phyloP scores from a whole-genome alignment of 2,329 filamentous ascomycete species.

The Bipolaris cookei region DNA sequence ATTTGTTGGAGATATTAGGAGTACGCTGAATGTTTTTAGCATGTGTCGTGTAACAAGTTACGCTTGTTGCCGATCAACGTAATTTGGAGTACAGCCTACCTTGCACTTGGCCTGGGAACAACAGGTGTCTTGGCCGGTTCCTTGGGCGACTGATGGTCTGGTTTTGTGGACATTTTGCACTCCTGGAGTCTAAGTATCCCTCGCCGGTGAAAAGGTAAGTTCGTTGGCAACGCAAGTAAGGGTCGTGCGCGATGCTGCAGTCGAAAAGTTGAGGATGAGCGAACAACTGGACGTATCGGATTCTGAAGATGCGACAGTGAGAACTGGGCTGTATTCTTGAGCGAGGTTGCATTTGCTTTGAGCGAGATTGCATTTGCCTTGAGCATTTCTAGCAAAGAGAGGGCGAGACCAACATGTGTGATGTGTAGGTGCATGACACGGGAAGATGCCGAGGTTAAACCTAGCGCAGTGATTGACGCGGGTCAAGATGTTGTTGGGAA shows the following conservation, averaged over 20 bases:
- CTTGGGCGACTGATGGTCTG: slow-evolving; percentile 41
- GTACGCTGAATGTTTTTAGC: slow-evolving; percentile 62
- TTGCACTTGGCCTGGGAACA: slow-evolving; percentile 68
- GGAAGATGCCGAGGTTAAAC: slow-evolving; percentile 45
- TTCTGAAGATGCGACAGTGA: background rate
- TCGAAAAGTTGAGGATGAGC: background rate
- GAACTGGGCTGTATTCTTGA: slow-evolving; percentile 15
- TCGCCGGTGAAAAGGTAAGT: too few relatives aligned
- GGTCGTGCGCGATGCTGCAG: background rate
- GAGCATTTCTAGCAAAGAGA: slow-evolving; percentile 36
- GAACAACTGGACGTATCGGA: background rate
- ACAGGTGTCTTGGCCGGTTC: slow-evolving; percentile 47
- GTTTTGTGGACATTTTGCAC: slow-evolving; percentile 42
- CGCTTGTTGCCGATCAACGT: background rate
- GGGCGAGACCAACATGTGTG: slow-evolving; percentile 20
- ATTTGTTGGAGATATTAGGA: slow-evolving; percentile 85
- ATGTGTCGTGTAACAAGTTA: background rate
- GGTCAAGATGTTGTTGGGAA: background rate
- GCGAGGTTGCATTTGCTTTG: slow-evolving; percentile 17
- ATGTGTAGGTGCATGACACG: slow-evolving; percentile 29
- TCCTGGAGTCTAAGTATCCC: background rate
- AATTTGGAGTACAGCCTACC: slow-evolving; percentile 49
- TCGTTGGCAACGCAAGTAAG: background rate
- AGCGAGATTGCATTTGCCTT: slow-evolving; percentile 18
- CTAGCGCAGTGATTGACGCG: slow-evolving; percentile 12